Conservation (phyloP, 371 early-diverging fungal species). For the Rhizomucor pusillus region DNA sequence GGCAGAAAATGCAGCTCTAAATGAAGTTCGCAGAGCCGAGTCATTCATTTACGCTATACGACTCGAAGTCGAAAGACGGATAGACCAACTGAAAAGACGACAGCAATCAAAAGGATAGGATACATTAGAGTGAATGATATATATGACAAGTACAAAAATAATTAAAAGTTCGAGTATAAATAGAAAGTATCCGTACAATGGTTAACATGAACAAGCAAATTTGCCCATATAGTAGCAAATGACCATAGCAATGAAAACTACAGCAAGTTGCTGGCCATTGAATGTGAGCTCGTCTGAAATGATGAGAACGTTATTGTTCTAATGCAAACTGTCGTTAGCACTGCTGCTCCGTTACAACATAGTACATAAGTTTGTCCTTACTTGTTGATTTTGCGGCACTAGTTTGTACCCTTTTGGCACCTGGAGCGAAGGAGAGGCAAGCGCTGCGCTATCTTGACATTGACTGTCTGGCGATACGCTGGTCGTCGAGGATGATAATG, state of each 20-base stretch:
- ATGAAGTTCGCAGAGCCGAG: too few species aligned
- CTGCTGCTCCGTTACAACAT: neutral
- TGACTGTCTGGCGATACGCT: too few species aligned
- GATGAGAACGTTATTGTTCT: constrained; percentile 42
- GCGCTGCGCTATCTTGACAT: neutral
- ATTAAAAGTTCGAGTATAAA: neutral
- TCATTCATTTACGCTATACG: too few species aligned
- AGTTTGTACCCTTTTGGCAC: constrained; percentile 48
- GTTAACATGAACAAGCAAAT: constrained; percentile 33
- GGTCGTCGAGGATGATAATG: neutral
- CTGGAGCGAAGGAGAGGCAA: constrained; percentile 9
- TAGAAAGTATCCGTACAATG: neutral
- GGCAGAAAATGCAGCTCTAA: too few species aligned
- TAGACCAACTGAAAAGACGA: too few species aligned
- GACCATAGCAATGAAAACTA: constrained; percentile 48
- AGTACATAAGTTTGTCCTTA: constrained; percentile 9
- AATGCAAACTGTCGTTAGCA: constrained; percentile 4
- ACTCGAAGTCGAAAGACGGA: too few species aligned
- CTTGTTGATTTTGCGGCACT: constrained; percentile 41
- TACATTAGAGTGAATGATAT: too few species aligned
- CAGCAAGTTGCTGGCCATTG: constrained; percentile 49
- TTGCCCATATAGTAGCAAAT: constrained; percentile 52
- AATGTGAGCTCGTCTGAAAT: constrained; percentile 49
- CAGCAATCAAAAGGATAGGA: too few species aligned
- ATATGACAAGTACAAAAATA: too few species aligned